These are phyloP conservation scores for Solanum piurae DNA, from an alignment of 257 asterid species.

Conservation along the genomic window DNA sequence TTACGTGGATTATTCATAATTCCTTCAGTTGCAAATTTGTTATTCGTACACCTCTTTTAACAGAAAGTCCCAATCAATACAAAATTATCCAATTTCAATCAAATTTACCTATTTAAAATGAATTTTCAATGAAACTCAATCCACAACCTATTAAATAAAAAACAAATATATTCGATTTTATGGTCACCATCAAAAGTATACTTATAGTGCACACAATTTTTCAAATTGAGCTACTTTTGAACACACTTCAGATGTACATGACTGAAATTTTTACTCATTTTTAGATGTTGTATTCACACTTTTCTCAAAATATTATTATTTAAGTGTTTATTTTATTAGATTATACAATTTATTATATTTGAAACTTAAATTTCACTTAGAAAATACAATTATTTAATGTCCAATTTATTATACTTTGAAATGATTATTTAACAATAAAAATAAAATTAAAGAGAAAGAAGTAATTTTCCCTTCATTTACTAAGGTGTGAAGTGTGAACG, in stretches of 20 bases:
- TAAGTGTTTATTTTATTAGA: no score
- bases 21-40: no score
- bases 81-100: no score
- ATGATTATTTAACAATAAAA: not conserved
- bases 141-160: not conserved
- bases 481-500: not conserved
- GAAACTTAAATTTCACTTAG: not conserved
- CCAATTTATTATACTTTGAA: not conserved
- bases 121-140: no score
- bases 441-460: not conserved
- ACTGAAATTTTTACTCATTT: not conserved
- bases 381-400: not conserved
- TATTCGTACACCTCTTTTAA: not conserved
- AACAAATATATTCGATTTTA: no score
- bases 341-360: not conserved
- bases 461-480: not conserved
- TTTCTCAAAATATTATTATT: not conserved
- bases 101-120: no score
- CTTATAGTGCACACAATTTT: not conserved
- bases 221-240: not conserved
- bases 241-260: not conserved
- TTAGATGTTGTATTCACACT: not conserved
- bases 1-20: no score
- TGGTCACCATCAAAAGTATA: no score
- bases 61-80: not conserved